A percentile compares a stretch with the other conserved stretches of the same genome.
phyloP scores from a whole-genome alignment of 306 rosid species.

The Nissolia schottii region DNA sequence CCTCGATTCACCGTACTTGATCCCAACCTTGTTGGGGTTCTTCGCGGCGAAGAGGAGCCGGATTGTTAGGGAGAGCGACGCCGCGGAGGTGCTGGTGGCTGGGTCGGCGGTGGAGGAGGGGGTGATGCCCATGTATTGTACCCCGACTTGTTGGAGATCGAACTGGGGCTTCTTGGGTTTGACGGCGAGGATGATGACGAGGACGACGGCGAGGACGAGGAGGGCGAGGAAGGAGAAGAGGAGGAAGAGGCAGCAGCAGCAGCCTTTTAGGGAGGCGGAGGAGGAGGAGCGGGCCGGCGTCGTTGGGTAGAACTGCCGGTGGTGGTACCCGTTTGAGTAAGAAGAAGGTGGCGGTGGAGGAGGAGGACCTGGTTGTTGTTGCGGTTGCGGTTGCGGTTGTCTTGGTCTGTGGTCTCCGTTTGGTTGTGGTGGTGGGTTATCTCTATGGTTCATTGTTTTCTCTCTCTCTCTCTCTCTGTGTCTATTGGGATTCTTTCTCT shows the following conservation, averaged over 20 bases:
- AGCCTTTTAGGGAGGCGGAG: slow-evolving; percentile 75
- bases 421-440: not conserved
- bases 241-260: slow-evolving; percentile 92
- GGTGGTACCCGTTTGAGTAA: slow-evolving; percentile 1
- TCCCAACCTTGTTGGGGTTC: slow-evolving; percentile 94
- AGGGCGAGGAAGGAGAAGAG: slow-evolving; percentile 85
- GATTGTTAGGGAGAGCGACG: slow-evolving; percentile 68
- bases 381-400: not conserved
- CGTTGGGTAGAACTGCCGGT: slow-evolving; percentile 33
- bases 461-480: not conserved
- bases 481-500: not conserved
- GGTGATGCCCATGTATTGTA: slow-evolving; percentile 78
- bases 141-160: slow-evolving; percentile 86
- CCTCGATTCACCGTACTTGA: slow-evolving; percentile 83
- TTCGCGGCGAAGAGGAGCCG: slow-evolving; percentile 67
- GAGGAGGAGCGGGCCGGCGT: slow-evolving; percentile 47
- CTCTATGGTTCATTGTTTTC: not conserved
- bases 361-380: not conserved
- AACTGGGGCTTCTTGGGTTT: slow-evolving; percentile 93
- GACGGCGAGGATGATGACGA: slow-evolving; percentile 72
- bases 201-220: slow-evolving; percentile 58
- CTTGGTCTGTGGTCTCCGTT: not conserved
- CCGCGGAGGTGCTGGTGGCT: slow-evolving; percentile 30
- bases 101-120: slow-evolving; percentile 28
- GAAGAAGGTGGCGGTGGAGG: not conserved